Percentiles rank a stretch among this genome's conserved stretches.
These are phyloP conservation scores for Ceratorhiza oryzae-sativae DNA, from an alignment of 1,284 basidiomycete species.

Conservation along the genomic window DNA sequence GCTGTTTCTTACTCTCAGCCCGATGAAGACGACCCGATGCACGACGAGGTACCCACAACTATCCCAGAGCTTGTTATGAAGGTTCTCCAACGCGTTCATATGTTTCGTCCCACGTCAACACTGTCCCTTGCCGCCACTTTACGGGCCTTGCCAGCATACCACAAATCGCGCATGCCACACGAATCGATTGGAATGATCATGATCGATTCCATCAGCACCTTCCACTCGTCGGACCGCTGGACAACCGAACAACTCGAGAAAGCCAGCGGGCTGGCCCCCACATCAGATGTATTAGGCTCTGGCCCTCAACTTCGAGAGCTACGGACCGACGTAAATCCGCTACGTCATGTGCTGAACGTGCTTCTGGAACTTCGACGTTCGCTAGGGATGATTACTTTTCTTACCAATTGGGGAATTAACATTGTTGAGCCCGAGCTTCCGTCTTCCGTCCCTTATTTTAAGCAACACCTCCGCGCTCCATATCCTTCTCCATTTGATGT, in stretches of 20 bases:
- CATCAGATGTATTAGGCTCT: neutral
- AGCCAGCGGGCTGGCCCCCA: neutral
- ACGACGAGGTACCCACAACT: slow-evolving; percentile 41
- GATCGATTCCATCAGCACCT: slow-evolving; percentile 76
- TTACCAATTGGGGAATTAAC: slow-evolving; percentile 71
- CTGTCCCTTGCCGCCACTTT: slow-evolving; percentile 71
- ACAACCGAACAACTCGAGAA: slow-evolving; percentile 59
- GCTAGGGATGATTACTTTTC: slow-evolving; percentile 61
- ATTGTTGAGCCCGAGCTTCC: slow-evolving; percentile 47
- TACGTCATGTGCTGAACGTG: slow-evolving; percentile 58
- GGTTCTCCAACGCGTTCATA: slow-evolving; percentile 62
- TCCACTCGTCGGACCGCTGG: slow-evolving; percentile 78
- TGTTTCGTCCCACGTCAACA: slow-evolving; percentile 72
- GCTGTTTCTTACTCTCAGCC: slow-evolving; percentile 42
- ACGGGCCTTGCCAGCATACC: slow-evolving; percentile 64
- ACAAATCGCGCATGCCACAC: slow-evolving; percentile 57
- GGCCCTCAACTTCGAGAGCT: neutral
- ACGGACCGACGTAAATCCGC: slow-evolving; percentile 44
- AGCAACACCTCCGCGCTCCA: slow-evolving; percentile 59
- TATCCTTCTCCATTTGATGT: slow-evolving; percentile 53
- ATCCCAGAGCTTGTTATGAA: slow-evolving; percentile 51
- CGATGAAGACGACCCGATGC: slow-evolving; percentile 43
- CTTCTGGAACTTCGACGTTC: slow-evolving; percentile 61
- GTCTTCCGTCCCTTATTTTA: slow-evolving; percentile 52
- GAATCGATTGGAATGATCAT: slow-evolving; percentile 67